phyloP scores from a whole-genome alignment of 805 yeast species.

The Lipomyces anomalus region DNA sequence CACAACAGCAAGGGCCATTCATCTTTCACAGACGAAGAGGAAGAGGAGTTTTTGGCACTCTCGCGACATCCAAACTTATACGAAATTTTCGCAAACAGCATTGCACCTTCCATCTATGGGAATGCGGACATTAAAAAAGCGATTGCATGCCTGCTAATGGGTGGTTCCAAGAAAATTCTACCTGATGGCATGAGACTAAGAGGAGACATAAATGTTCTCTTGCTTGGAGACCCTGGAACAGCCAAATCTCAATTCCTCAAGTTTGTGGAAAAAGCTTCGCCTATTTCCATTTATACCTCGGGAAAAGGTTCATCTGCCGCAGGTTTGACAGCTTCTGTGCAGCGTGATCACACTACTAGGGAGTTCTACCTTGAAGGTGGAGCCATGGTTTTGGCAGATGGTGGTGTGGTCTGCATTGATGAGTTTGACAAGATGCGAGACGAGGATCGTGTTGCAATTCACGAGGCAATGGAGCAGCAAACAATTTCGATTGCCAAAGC shows the following conservation, averaged over 20 bases:
- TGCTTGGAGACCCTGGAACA: conserved; percentile 98
- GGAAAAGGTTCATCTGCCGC: conserved; percentile 99
- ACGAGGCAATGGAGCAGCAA: conserved; percentile 99
- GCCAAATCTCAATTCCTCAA: conserved; percentile 95
- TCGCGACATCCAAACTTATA: conserved; percentile 81
- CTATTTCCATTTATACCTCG: conserved; percentile 91
- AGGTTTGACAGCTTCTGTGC: conserved; percentile 97
- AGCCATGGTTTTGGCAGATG: conserved; percentile 99
- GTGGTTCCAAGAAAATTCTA: conserved; percentile 85
- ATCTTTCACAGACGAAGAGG: conserved; percentile 85
- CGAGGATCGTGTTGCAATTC: conserved; percentile 97
- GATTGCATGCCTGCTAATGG: conserved; percentile 83
- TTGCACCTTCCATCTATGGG: conserved; percentile 97
- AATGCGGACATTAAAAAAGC: conserved; percentile 89
- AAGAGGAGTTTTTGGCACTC: conserved; percentile 76
- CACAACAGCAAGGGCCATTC: conserved; percentile 55
- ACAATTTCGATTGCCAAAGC: conserved; percentile 98
- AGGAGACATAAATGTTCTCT: conserved; percentile 91
- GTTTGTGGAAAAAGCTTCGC: conserved; percentile 91
- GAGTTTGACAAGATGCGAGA: conserved; percentile 99
- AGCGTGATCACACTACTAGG: conserved; percentile 78
- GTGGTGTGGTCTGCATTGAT: conserved; percentile 98
- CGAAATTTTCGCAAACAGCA: conserved; percentile 76
- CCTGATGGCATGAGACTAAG: conserved; percentile 96
- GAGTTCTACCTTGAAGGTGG: conserved; percentile 98